Conservation (phyloP, 23 red algal species). For the Gracilaria caudata region DNA sequence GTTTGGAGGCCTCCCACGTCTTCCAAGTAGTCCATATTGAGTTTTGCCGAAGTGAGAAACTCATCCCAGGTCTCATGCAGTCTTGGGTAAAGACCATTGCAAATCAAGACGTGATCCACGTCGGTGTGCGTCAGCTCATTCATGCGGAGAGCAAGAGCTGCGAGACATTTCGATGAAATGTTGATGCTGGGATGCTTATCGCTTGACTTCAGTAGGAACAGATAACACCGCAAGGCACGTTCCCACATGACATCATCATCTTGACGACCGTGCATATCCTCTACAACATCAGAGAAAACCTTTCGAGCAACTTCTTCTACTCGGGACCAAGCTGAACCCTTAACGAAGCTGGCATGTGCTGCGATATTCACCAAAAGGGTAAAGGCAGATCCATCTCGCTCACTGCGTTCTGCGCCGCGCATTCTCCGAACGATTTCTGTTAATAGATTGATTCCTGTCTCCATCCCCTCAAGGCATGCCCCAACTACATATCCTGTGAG, state of each 20-base stretch:
- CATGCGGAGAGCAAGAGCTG: conserved; percentile 61
- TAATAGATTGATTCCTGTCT: conserved; percentile 55
- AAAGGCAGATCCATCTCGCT: conserved; percentile 65
- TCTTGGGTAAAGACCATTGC: conserved; percentile 48
- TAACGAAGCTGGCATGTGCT: conserved; percentile 56
- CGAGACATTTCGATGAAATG: conserved; percentile 55
- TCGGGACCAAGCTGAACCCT: conserved; percentile 23
- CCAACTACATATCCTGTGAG: conserved; percentile 58
- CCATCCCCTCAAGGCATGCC: conserved; percentile 62
- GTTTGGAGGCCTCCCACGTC: conserved; percentile 63
- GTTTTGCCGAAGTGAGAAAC: conserved; percentile 3
- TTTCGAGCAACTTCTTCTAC: conserved; percentile 66
- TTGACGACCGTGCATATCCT: conserved; percentile 67
- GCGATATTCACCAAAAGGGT: conserved; percentile 57
- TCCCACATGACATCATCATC: conserved; percentile 77
- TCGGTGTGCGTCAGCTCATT: conserved; percentile 59
- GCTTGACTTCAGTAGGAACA: conserved; percentile 52
- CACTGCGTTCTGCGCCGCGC: conserved; percentile 65
- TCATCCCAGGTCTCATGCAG: conserved; percentile 51
- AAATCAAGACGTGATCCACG: conserved; percentile 58
- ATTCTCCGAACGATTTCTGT: conserved; percentile 66
- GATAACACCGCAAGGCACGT: conserved; percentile 47
- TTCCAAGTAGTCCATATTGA: conserved; percentile 36
- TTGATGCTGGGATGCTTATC: conserved; percentile 56
- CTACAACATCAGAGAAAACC: conserved; percentile 69